Evolutionary conservation across 768 basidiomycete genomes (phyloP), one percentile per base, ranked within the genome.

Genomic region (Porpolomopsis calyptriformis): DNA sequence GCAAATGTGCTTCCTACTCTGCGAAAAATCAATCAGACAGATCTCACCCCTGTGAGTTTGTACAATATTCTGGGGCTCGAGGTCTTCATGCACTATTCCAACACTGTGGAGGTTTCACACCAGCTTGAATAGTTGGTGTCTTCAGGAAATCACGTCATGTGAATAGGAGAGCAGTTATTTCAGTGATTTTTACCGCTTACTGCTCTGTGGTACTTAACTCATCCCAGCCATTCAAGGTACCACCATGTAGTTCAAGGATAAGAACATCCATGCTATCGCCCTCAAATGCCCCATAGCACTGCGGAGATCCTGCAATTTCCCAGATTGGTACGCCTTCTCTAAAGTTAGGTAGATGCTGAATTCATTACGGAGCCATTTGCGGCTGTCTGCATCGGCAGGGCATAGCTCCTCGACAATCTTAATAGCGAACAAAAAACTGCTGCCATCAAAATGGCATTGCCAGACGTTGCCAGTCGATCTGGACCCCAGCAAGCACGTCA

Each of bases 391-490:
- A 25, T 55, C 52, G 36, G 54, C 27, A n/a, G 7, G 49, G 47
- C 45, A 29, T 47, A 53, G 25, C 26, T 46, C 43, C 38, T 53
- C 49, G 18, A 53, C 52, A 39, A 53, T 38, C 49, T 55, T 55
- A 46, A 35, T 40, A 43, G 34, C 26, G 52, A 55, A 55, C 19
- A 47, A 50, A 42, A 52, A 38, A 25, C 26, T 23, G 34, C 51
- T 39, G 29, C n/a, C 43, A 54, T 54, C 51, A 50, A 54, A 54
- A 38, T 34, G 53, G 43, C 53, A 50, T 54, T 52, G 33, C 53
- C 53, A 55, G 42, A 50, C 52, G 45, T 55, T 54, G 48, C 53
- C 53, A 44, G 53, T 52, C 20, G 54, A 55, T 24, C 54, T 52
- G 5, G 45, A 55, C 27, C 31, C 49, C 48, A 55, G 20, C 26